Conservation (phyloP, 257 asterid species). For the Petunia axillaris region DNA sequence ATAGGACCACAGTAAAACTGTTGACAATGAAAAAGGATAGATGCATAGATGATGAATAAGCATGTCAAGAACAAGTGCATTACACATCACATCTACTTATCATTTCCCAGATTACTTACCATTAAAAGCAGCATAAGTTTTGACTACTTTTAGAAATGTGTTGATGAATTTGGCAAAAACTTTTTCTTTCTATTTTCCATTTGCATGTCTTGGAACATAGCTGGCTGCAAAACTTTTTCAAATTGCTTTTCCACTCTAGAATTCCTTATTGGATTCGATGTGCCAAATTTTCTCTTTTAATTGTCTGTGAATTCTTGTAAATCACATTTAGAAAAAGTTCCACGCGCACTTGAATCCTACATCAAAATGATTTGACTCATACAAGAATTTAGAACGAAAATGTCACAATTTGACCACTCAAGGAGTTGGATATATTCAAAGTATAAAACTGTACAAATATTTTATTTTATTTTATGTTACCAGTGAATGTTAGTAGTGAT, state of each 20-base stretch:
- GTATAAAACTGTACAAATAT: too few species aligned
- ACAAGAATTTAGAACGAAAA: too few species aligned
- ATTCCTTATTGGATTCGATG: neutral
- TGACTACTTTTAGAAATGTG: neutral
- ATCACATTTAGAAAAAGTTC: neutral
- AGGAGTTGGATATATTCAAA: too few species aligned
- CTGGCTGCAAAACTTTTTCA: conserved; percentile 9
- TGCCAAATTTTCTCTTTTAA: neutral
- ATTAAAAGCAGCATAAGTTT: neutral
- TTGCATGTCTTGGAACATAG: conserved; percentile 2
- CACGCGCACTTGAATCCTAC: too few species aligned
- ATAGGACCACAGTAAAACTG: neutral
- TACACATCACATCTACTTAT: conserved; percentile 15
- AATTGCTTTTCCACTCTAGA: neutral
- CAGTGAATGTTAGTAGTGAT: too few species aligned
- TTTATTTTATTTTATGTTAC: too few species aligned
- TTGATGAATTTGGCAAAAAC: neutral
- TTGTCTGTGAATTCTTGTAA: neutral
- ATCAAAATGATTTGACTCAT: too few species aligned
- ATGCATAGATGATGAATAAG: conserved; percentile 10
- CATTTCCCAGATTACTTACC: neutral
- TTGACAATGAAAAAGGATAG: neutral
- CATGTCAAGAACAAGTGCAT: conserved; percentile 16
- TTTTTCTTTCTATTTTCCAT: neutral
- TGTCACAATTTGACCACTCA: too few species aligned